Evolutionary conservation across 495 filamentous ascomycete species (phyloP), one percentile per base, ranked within the genome.

Genomic region (Pseudevernia furfuracea): DNA sequence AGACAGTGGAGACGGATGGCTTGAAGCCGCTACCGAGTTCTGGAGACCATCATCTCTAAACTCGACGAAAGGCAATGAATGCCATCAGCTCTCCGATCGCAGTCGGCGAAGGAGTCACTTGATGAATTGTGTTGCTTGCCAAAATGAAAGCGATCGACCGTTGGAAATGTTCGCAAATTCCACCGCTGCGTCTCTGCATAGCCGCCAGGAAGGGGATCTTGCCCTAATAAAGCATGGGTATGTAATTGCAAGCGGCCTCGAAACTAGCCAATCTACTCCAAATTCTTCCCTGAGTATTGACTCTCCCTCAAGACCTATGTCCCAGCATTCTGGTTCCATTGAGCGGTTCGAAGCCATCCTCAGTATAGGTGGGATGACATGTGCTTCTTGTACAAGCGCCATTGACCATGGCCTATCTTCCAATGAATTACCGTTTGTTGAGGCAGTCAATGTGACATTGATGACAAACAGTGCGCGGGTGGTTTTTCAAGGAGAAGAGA

Each of bases 281-380:
- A 48, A 10, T 34, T 36, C 49, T 17, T 53, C 52, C 15, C 21
- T 0, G 23, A 28, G n/a, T 23, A 46, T 17, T 14, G 39, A 9
- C 30, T 36, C 52, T 14, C 15, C 28, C 28, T 44, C 53, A 36
- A 36, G 30, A 34, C 19, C 36, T 23, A 17, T 7, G 30, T 28
- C 61, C 2, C 12, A 32, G 25, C 30, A 32, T 48, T n/a, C 34
- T 17, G 34, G 25, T 15, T 46, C 19, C 21, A 58, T 7, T 43
- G 36, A 30, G 25, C 61, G 49, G 3, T 34, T 75, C 66, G 74
- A 70, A 52, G 81, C 79, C 0, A 76, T 71, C 2, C 68, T 88
- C 6, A 78, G 76, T 58, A 81, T 88, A 65, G 76, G 74, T 11
- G 85, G 85, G 7, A 88, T 88, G 85, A 87, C 81, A n/a, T 87